These are phyloP conservation scores for Solanum chacoense DNA, from an alignment of 305 asterid genomes.

Conservation along the genomic window DNA sequence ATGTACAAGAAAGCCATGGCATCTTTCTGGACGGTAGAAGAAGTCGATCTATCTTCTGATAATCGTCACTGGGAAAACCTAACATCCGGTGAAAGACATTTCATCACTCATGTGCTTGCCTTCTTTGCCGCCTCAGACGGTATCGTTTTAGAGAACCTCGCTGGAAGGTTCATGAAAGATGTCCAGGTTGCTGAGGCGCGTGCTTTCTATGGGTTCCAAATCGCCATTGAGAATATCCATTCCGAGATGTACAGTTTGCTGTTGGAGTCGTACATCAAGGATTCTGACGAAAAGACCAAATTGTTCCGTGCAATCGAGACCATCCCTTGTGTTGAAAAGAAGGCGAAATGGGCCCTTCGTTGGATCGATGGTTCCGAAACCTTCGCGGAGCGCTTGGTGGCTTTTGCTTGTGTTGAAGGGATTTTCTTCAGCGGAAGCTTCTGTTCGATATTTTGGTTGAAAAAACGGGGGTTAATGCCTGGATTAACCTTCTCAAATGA, in stretches of 20 bases:
- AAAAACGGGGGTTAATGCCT: slow-evolving; percentile 74
- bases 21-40: slow-evolving; percentile 91
- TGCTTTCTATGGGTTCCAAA: slow-evolving; percentile 76
- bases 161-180: slow-evolving; percentile 83
- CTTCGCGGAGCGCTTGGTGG: slow-evolving; percentile 61
- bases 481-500: slow-evolving; percentile 75
- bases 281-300: slow-evolving; percentile 41
- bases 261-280: slow-evolving; percentile 65
- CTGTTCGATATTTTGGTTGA: slow-evolving; percentile 78
- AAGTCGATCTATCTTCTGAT: slow-evolving; percentile 69
- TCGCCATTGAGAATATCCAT: slow-evolving; percentile 78
- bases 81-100: slow-evolving; percentile 46
- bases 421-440: slow-evolving; percentile 80
- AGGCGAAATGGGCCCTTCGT: slow-evolving; percentile 74
- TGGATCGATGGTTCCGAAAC: slow-evolving; percentile 74
- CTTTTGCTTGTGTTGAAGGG: slow-evolving; percentile 82
- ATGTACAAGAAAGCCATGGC: slow-evolving; percentile 94
- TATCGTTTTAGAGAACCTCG: slow-evolving; percentile 73
- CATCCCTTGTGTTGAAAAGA: slow-evolving; percentile 53
- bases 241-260: slow-evolving; percentile 45
- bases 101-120: slow-evolving; percentile 64
- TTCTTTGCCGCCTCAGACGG: slow-evolving; percentile 91
- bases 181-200: slow-evolving; percentile 81
- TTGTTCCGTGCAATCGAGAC: slow-evolving; percentile 72
- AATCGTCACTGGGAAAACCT: slow-evolving; percentile 53